Evolutionary conservation across 2,329 filamentous ascomycete genomes (phyloP).

Genomic region (Seiridium cupressi): DNA sequence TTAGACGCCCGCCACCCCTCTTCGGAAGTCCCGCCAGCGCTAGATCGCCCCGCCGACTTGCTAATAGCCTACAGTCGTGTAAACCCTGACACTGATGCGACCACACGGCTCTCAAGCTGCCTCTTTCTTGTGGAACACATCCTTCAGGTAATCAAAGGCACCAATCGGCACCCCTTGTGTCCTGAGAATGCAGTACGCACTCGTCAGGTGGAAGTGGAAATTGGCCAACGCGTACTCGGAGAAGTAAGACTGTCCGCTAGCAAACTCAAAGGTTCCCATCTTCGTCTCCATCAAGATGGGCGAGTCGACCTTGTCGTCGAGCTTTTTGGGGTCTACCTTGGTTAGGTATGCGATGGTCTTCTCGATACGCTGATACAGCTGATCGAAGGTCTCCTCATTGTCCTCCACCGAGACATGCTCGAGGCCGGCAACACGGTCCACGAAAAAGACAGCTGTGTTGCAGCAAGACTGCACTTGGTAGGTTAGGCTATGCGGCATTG

Average conservation of each 20-base stretch:
- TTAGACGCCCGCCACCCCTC: too few species aligned
- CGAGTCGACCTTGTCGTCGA: constrained; percentile 39
- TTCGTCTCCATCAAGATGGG: constrained; percentile 35
- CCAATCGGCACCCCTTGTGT: constrained; percentile 51
- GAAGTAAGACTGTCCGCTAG: constrained; percentile 31
- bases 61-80: not conserved
- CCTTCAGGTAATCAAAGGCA: constrained; percentile 46
- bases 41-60: too few species aligned
- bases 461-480: constrained; percentile 14
- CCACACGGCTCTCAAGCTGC: not conserved
- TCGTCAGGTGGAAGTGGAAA: constrained; percentile 55
- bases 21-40: too few species aligned
- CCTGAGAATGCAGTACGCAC: constrained; percentile 50
- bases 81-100: not conserved
- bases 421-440: constrained; percentile 10
- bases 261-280: constrained; percentile 13
- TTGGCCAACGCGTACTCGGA: constrained; percentile 45
- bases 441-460: constrained; percentile 14
- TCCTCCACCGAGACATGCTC: constrained; percentile 12
- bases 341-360: constrained; percentile 46
- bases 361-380: constrained; percentile 45
- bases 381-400: constrained; percentile 43
- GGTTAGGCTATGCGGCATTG: constrained; percentile 4
- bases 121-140: constrained; percentile 9
- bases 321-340: constrained; percentile 34